These are phyloP conservation scores for Uronychia setigera DNA, from an alignment of 73 alveolate genomes.

Conservation along the genomic window DNA sequence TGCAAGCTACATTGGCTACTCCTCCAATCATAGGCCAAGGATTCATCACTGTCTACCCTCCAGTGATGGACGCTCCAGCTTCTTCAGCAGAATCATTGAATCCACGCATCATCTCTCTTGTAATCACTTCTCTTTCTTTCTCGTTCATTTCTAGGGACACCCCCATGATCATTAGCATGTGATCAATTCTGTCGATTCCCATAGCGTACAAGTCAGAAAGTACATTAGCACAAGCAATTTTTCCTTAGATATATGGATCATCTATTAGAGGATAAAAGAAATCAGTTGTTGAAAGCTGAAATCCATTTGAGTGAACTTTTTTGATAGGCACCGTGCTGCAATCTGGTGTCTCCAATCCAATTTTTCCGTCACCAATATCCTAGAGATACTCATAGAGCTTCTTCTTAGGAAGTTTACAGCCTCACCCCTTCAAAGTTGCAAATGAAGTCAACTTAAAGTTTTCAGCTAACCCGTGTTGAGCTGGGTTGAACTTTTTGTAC, in stretches of 20 bases:
- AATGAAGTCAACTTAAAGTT: constrained; percentile 77
- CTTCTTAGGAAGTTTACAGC: constrained; percentile 90
- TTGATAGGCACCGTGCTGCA: constrained; percentile 77
- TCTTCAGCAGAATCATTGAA: constrained; percentile 93
- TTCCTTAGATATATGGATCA: constrained; percentile 98
- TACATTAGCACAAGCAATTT: constrained; percentile 97
- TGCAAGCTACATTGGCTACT: constrained; percentile 87
- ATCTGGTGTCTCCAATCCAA: constrained; percentile 93
- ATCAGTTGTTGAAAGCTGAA: constrained; percentile 91
- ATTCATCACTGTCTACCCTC: constrained; percentile 96
- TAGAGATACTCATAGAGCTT: constrained; percentile 72
- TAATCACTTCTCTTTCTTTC: constrained; percentile 67
- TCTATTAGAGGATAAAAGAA: constrained; percentile 98
- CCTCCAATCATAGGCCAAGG: constrained; percentile 99
- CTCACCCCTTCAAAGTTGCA: constrained; percentile 93
- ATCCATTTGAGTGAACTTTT: constrained; percentile 68
- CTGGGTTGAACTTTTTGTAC: constrained; percentile 58
- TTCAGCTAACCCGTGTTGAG: constrained; percentile 58
- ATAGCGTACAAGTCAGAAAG: constrained; percentile 98
- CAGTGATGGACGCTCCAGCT: constrained; percentile 92
- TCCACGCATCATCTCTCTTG: constrained; percentile 93
- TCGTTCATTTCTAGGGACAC: constrained; percentile 84
- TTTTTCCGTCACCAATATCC: constrained; percentile 80
- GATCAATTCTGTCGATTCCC: constrained; percentile 94
- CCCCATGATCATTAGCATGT: constrained; percentile 91